Evolutionary conservation across 2,329 filamentous ascomycete species (phyloP).

Genomic region (Sordariomycetes sp.): DNA sequence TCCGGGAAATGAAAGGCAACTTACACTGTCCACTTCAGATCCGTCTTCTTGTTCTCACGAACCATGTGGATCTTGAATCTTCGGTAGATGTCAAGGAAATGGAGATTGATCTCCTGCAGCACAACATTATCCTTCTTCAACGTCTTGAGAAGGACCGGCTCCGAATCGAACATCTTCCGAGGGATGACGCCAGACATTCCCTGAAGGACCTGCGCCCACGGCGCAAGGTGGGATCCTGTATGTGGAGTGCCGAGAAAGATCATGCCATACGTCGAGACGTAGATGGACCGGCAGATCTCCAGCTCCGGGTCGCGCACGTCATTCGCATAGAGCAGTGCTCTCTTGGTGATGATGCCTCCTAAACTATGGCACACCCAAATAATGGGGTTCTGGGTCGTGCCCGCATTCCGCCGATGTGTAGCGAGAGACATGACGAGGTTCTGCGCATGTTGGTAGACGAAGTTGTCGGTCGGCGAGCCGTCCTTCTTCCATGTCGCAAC

Average conservation of each 20-base stretch:
- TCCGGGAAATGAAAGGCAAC: conserved; percentile 11
- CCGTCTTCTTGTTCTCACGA: conserved; percentile 63
- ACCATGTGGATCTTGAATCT: conserved; percentile 67
- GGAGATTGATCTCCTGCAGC: conserved; percentile 61
- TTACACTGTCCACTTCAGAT: conserved; percentile 50
- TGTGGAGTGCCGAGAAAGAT: conserved; percentile 72
- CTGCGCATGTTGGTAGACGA: conserved; percentile 61
- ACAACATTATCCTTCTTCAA: conserved; percentile 67
- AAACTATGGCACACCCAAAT: conserved; percentile 69
- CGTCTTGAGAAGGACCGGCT: conserved; percentile 56
- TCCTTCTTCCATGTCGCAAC: conserved; percentile 36
- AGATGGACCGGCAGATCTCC: conserved; percentile 57
- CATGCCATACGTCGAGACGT: conserved; percentile 64
- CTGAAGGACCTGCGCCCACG: conserved; percentile 58
- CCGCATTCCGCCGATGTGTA: conserved; percentile 48
- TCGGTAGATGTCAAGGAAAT: conserved; percentile 61
- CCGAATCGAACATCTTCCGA: conserved; percentile 54
- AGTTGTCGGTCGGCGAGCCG: conserved; percentile 52
- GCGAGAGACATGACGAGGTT: conserved; percentile 53
- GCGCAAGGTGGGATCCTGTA: conserved; percentile 55
- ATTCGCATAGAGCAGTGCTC: conserved; percentile 56
- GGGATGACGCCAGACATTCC: conserved; percentile 57
- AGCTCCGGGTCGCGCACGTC: conserved; percentile 48
- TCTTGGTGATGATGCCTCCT: conserved; percentile 62
- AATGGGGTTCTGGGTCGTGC: conserved; percentile 52